phyloP scores from a whole-genome alignment of 2,329 filamentous ascomycete species.

The Cytospora mali region DNA sequence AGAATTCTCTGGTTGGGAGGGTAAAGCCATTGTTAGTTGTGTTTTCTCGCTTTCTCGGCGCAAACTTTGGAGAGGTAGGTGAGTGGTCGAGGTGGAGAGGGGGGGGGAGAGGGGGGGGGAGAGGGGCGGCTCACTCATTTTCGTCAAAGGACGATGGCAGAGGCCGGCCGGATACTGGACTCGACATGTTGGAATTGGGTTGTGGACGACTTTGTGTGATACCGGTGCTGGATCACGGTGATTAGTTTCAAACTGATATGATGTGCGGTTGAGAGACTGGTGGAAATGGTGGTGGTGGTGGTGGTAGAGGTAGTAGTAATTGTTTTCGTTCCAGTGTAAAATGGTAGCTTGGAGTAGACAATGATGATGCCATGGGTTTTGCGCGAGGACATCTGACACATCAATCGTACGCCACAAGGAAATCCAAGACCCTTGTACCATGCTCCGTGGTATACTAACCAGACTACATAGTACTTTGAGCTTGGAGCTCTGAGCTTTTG shows the following conservation, averaged over 20 bases:
- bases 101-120: conserved; percentile 31
- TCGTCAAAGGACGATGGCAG: conserved; percentile 84
- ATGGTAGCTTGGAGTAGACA: not conserved
- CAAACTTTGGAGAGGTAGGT: not conserved
- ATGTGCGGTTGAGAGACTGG: not conserved
- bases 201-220: conserved; percentile 17
- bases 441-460: not conserved
- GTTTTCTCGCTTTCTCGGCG: not conserved
- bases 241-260: not conserved
- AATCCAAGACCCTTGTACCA: not conserved
- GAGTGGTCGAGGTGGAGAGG: not conserved
- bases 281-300: not conserved
- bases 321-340: too few relatives aligned
- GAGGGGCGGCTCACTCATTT: conserved; percentile 58
- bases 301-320: too few relatives aligned
- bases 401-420: too few relatives aligned
- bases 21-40: conserved; percentile 21
- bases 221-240: conserved; percentile 24
- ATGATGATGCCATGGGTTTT: conserved; percentile 1
- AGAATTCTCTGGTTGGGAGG: conserved; percentile 67
- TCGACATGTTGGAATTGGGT: conserved; percentile 18
- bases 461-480: too few relatives aligned
- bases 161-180: conserved; percentile 43
- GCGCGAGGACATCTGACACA: not conserved
- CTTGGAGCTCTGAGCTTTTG: not conserved